Evolutionary conservation across 2,329 filamentous ascomycete species (phyloP).

Genomic region (Colletotrichum incanum): DNA sequence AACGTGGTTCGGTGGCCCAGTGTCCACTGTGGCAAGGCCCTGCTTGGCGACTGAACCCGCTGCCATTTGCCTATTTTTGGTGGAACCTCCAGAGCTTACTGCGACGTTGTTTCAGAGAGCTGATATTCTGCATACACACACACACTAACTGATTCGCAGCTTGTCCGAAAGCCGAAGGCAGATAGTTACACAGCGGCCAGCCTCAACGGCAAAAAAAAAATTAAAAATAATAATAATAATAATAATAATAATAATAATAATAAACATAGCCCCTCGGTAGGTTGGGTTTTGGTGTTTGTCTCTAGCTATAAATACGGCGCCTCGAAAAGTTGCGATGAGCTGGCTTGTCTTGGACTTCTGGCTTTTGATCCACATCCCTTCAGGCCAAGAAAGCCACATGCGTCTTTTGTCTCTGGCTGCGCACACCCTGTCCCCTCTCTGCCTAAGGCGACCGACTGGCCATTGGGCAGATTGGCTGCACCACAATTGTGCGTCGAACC

Average conservation of each 20-base stretch:
- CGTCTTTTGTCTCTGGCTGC: slow-evolving; percentile 6
- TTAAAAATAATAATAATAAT: too few relatives aligned
- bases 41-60: neutral
- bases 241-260: too few relatives aligned
- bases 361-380: neutral
- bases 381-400: slow-evolving; percentile 16
- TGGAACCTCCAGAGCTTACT: slow-evolving; percentile 29
- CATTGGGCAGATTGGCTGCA: neutral
- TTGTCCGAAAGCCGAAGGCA: neutral
- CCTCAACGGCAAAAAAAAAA: neutral
- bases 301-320: slow-evolving; percentile 2
- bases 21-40: slow-evolving; percentile 1
- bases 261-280: neutral
- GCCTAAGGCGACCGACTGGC: neutral
- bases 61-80: slow-evolving; percentile 4
- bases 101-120: slow-evolving; percentile 10
- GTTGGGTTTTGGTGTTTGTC: neutral
- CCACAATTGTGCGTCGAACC: slow-evolving; percentile 4
- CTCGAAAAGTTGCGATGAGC: neutral
- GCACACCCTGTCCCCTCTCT: neutral
- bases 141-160: neutral
- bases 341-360: neutral
- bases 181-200: neutral
- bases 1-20: slow-evolving; percentile 2
- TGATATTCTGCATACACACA: neutral